Evolutionary conservation across 352 stramenopile genomes (phyloP), one percentile per base, ranked within the genome.

Genomic region (Phytophthora europaea): DNA sequence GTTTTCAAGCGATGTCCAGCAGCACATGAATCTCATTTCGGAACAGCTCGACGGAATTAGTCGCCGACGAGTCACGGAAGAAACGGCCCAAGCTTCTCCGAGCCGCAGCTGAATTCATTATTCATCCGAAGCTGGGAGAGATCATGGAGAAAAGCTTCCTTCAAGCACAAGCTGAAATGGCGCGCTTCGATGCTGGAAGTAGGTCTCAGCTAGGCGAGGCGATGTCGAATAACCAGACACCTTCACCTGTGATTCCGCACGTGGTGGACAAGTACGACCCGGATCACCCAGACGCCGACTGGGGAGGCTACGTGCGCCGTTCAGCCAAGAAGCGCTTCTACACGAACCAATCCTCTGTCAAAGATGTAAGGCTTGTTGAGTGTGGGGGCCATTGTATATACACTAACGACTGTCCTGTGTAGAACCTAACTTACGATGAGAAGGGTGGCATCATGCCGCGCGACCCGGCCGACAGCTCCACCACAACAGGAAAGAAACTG

Each of bases 181-280:
- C 78, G 0, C 70, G 74, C 36, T 84, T 88, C 28, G 70, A 79
- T 66, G 60, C 59, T 33, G 74, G 53, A 57, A 18, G 8, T 31
- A 40, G 63, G 54, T 20, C 48, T 48, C 47, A 53, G 34, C 23
- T n/a, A 18, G 10, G 47, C 38, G 23, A 56, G n/a, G 31, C 20
- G 18, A 34, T 34, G 4, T 60, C 40, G 16, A 73, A 63, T 26
- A 76, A 74, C 33, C 72, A 81, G 33, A 66, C 40, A 12, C 53
- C 53, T 4, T 68, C 61, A 18, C 57, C 71, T 23, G 65, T 80
- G 22, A 48, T 92, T 6, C 84, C 82, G 1, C 81, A 93, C 38
- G 33, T 91, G 16, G 76, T 79, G 22, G 86, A 93, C 31, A 92
- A 88, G 61, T 94, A 90, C 64, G 83, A 92, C n/a, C 88, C 88